Percentiles rank a stretch among this genome's conserved stretches.
Conservation (phyloP, 139 green algal species). For the Mesotaenium endlicherianum region DNA sequence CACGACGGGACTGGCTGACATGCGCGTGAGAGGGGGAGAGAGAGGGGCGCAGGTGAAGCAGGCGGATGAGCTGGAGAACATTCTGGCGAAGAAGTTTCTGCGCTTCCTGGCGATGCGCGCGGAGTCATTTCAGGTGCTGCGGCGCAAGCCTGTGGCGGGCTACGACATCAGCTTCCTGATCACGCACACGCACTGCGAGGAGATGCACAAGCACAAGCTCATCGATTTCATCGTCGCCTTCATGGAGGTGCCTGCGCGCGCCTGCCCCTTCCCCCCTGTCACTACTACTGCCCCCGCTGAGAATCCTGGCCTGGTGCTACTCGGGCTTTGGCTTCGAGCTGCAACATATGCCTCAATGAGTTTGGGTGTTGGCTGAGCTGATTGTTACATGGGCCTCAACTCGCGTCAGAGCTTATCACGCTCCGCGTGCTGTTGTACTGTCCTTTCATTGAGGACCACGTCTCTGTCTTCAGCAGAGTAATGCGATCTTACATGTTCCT, state of each 20-base stretch:
- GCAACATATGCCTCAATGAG: too few species aligned
- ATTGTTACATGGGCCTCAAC: too few species aligned
- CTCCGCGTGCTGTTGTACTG: too few species aligned
- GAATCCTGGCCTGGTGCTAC: too few species aligned
- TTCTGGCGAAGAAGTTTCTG: conserved; percentile 59
- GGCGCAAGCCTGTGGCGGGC: conserved; percentile 53
- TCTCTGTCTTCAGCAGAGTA: neutral
- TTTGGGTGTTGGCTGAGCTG: too few species aligned
- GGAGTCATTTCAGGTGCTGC: conserved; percentile 63
- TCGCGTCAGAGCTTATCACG: too few species aligned
- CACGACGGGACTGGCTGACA: too few species aligned
- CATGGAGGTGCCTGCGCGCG: conserved; percentile 54
- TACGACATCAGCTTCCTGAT: conserved; percentile 72
- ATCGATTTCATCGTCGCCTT: conserved; percentile 70
- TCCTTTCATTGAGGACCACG: neutral
- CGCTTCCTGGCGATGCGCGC: conserved; percentile 68
- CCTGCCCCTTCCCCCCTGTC: neutral
- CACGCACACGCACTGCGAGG: conserved; percentile 60
- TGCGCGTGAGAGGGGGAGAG: too few species aligned
- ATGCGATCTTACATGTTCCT: neutral
- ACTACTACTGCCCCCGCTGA: neutral
- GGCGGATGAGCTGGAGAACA: conserved; percentile 60
- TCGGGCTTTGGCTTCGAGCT: too few species aligned
- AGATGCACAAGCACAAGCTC: conserved; percentile 53
- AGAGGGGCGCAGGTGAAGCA: conserved; percentile 40